Base-by-base conservation (phyloP, 2,329 filamentous ascomycete genomes). In the Apiospora saccharicola region DNA sequence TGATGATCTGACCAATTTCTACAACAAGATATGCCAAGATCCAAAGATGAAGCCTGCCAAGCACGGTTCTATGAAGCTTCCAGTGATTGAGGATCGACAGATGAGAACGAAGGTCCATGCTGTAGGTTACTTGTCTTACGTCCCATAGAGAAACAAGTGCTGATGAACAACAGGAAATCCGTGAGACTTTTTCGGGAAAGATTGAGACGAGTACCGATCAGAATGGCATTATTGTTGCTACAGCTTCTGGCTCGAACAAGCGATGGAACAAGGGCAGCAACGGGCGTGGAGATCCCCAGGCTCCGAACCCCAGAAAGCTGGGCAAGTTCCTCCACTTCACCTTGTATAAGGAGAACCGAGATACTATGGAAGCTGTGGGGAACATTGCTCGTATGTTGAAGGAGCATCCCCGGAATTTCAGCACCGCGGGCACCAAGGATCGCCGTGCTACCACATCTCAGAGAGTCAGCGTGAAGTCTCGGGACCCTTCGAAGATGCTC, bases 321-420 rank as follows among this genome's bases (percentile, higher is more conserved):
- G 94, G 93, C 24, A 92, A 95, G 68, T 96, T 94, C 81, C 85
- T 98, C 19, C 95, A 98, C 81, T 97, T 98, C 81, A 96, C 94
- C 0, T 86, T 98, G 70, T 97, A 96, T 89, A 98, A 98, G 84
- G 95, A 98, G 84, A 98, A 98, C 84, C 95, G 96, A 80, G 95
- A 98, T 80, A 98, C 95, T 0, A 97, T 98, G 93, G 95, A 98
- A 77, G 92, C 94, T 0, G 87, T 97, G 70, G 92, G 90, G 70
- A 94, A 93, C 78, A 88, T 98, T 53, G 90, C 92, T 0, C 92
- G 92, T 61, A 88, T 92, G 75, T 83, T 97, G 74, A 93, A 92
- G 79, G 86, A 93, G 75, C 95, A 93, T 80, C 87, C 89, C 37
- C 93, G 95, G 76, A 88, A 90, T 72, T 96, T 98, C 77, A 86